phyloP scores from a whole-genome alignment of 2,329 filamentous ascomycete genomes.

The Fusarium albidum region DNA sequence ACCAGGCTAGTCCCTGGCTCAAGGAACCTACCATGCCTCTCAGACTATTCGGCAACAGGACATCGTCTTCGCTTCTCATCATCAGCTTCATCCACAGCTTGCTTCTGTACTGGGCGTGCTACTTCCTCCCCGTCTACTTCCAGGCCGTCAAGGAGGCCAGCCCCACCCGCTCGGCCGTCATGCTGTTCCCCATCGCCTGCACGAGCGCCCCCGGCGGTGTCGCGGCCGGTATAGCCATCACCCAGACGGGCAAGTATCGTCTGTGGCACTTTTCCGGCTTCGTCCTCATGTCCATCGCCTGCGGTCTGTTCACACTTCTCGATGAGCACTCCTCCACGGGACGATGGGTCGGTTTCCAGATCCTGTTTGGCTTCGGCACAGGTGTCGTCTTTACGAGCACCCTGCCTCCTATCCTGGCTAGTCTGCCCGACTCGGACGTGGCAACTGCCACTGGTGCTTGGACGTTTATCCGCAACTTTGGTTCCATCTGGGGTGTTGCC shows the following conservation, averaged over 20 bases:
- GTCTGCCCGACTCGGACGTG: conserved; percentile 47
- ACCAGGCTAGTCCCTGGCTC: conserved; percentile 40
- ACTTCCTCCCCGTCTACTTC: conserved; percentile 59
- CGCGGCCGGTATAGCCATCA: conserved; percentile 37
- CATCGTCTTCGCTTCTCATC: conserved; percentile 33
- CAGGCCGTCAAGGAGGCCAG: conserved; percentile 49
- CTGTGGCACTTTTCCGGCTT: conserved; percentile 46
- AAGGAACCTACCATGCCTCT: conserved; percentile 51
- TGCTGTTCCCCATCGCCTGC: conserved; percentile 39
- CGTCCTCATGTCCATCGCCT: conserved; percentile 46
- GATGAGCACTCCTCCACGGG: conserved; percentile 46
- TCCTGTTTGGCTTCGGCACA: conserved; percentile 49
- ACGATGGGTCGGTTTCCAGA: conserved; percentile 53
- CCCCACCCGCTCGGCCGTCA: conserved; percentile 44
- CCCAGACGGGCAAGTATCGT: conserved; percentile 44
- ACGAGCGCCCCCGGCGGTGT: conserved; percentile 41
- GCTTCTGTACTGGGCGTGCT: conserved; percentile 47
- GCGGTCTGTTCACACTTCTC: conserved; percentile 54
- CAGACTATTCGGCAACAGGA: conserved; percentile 54
- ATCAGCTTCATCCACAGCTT: conserved; percentile 35
- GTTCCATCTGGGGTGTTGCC: conserved; percentile 55
- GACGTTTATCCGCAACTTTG: conserved; percentile 57
- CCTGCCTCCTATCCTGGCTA: conserved; percentile 54
- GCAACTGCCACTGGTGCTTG: conserved; percentile 51
- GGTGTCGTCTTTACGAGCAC: conserved; percentile 53